Percentiles rank a stretch among this genome's conserved stretches.
Conservation (phyloP, 2,329 filamentous ascomycete genomes). For the Ophiostoma sp. region DNA sequence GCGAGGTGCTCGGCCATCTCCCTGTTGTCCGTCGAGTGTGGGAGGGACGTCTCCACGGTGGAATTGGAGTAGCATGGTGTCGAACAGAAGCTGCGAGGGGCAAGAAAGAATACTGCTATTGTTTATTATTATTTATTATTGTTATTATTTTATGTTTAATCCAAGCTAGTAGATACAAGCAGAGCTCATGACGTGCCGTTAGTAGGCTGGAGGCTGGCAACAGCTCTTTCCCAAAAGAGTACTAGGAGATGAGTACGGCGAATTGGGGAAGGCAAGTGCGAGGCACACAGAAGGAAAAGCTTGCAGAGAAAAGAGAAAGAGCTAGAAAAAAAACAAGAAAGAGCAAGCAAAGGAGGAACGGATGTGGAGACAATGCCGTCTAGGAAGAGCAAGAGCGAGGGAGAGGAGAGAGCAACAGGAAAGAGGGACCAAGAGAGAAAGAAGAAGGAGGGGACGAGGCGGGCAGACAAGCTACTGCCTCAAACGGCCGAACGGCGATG, state of each 20-base stretch:
- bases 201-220: neutral
- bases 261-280: slow-evolving; percentile 13
- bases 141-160: neutral
- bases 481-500: slow-evolving; percentile 22
- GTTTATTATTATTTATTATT: too few relatives aligned
- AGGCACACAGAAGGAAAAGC: neutral
- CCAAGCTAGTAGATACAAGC: neutral
- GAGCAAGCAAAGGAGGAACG: slow-evolving; percentile 20
- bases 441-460: neutral
- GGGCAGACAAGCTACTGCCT: neutral
- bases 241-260: neutral
- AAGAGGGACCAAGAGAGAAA: neutral
- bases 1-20: slow-evolving; percentile 1
- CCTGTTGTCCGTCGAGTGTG: slow-evolving; percentile 18
- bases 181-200: neutral
- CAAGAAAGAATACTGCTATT: neutral
- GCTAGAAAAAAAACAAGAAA: neutral
- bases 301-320: too few relatives aligned
- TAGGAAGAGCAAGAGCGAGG: slow-evolving; percentile 8
- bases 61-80: slow-evolving; percentile 5
- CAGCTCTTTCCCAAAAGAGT: slow-evolving; percentile 13
- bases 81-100: slow-evolving; percentile 20
- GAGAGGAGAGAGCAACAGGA: neutral
- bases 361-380: slow-evolving; percentile 5
- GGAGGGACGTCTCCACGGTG: slow-evolving; percentile 8